Percentiles rank a stretch among this genome's conserved stretches.
These are phyloP conservation scores for Sclerotinia minor DNA, from an alignment of 2,329 filamentous ascomycete genomes.

Conservation along the genomic window DNA sequence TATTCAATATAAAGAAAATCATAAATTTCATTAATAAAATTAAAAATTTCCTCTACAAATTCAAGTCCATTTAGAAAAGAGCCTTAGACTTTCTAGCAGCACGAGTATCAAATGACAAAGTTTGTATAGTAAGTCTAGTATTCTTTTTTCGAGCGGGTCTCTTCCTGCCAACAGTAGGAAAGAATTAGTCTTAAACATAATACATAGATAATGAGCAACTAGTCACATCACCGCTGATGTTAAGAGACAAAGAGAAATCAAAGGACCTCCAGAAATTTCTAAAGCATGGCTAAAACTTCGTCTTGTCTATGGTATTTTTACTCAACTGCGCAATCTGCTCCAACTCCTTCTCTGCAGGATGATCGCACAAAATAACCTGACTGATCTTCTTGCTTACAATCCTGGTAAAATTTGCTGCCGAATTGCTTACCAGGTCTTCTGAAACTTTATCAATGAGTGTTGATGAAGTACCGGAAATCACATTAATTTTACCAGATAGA, in stretches of 20 bases:
- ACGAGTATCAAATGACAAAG: too few relatives aligned
- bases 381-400: conserved; percentile 33
- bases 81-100: too few relatives aligned
- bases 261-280: conserved; percentile 11
- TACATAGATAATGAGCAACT: background rate
- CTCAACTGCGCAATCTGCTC: conserved; percentile 31
- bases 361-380: conserved; percentile 35
- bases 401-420: conserved; percentile 34
- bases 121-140: too few relatives aligned
- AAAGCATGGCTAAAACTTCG: conserved; percentile 31
- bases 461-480: conserved; percentile 34
- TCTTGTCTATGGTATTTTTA: conserved; percentile 30
- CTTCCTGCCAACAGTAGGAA: background rate
- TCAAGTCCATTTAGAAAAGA: too few relatives aligned
- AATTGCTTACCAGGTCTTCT: conserved; percentile 32
- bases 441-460: conserved; percentile 32
- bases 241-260: background rate
- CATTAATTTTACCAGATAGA: conserved; percentile 28
- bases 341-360: conserved; percentile 36
- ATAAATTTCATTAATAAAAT: too few relatives aligned
- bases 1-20: too few relatives aligned
- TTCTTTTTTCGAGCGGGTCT: too few relatives aligned
- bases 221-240: too few relatives aligned
- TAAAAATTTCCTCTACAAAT: too few relatives aligned
- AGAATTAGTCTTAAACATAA: background rate